Evolutionary conservation across 2,329 filamentous ascomycete species (phyloP), one percentile per base, ranked within the genome.

Genomic region (Penicillium psychrosexuale): DNA sequence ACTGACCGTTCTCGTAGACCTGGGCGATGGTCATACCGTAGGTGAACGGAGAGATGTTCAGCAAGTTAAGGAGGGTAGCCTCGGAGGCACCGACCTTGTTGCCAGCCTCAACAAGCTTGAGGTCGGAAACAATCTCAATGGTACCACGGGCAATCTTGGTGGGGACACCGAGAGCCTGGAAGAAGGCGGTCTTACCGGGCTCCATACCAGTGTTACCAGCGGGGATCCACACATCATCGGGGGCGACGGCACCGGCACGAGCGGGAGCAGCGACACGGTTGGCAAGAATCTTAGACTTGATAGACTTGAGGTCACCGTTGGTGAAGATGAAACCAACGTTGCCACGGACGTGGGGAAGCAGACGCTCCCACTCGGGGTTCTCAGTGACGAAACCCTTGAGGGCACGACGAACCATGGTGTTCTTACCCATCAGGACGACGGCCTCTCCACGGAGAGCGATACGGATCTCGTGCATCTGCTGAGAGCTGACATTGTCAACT

Each of bases 71-170:
- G 69, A 99, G 86, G 75, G 93, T 96, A 68, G 94, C 94, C 85
- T 99, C 94, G 76, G 94, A 99, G 75, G 94, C 88, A 79, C 95
- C 94, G 84, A 99, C 95, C 86, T 96, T 97, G 84, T 55, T 83
- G 69, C 87, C 87, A 66, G 90, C 85, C 84, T 96, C 91, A 74
- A 97, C 89, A 78, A 99, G 90, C 90, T 97, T 97, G 72, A 99
- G 84, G 77, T 99, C 94, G 72, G 87, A 84, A 64, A 92, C 97
- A 77, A 99, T 99, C 90, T 99, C 94, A 82, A 99, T 99, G 82
- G 94, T 99, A 95, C 94, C 95, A 96, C 94, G 94, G 77, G 94
- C 94, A 82, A 99, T 99, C 91, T 99, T 99, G 86, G 94, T 99
- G 77, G 94, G 94, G 77, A 99, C 91, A 91, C 93, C 93, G 81